Conservation (phyloP, 345 rosid species). For the Citrus mangshanensis region DNA sequence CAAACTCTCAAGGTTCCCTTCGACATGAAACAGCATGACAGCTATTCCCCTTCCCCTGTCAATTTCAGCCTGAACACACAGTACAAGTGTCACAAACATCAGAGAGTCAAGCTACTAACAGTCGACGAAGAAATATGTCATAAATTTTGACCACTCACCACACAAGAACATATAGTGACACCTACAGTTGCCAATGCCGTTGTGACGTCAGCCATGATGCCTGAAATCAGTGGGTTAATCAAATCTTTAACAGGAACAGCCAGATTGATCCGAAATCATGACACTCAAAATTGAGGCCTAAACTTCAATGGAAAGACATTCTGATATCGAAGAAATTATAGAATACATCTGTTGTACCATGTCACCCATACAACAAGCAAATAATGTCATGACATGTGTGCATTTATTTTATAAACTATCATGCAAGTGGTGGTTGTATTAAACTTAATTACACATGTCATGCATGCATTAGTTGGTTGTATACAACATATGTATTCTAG, state of each 20-base stretch:
- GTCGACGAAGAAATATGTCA: not conserved
- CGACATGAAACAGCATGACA: constrained; percentile 85
- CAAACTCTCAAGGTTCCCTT: constrained; percentile 70
- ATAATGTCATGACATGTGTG: no score
- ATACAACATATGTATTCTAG: no score
- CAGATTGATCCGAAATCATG: not conserved
- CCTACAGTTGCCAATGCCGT: constrained; percentile 68
- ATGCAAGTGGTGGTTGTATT: no score
- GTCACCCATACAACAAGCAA: no score
- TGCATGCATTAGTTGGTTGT: no score
- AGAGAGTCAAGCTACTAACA: not conserved
- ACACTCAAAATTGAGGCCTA: not conserved
- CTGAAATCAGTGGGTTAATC: constrained; percentile 31
- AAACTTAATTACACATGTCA: no score
- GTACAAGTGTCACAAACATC: constrained; percentile 1
- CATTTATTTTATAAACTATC: no score
- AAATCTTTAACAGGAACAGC: not conserved
- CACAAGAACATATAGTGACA: constrained; percentile 76
- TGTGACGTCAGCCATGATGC: constrained; percentile 88
- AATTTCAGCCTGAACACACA: constrained; percentile 64
- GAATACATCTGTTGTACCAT: no score
- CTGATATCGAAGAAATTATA: not conserved
- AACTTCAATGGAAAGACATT: not conserved
- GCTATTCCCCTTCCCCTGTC: constrained; percentile 92
- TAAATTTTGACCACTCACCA: constrained; percentile 47